Conservation (phyloP, 176 grass and related monocot genomes). For the Hordeum vulgare region MorexV3_pseudomolecules_assembly NC_058523.1:496056383-496056882, state of each 20-base stretch:
- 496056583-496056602: neutral
- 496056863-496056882: neutral
- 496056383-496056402: neutral
- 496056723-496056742: slow-evolving; percentile 93
- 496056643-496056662: slow-evolving; percentile 1
- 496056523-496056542: neutral
- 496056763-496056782: slow-evolving; percentile 92
- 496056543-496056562: neutral
- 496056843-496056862: slow-evolving; percentile 1
- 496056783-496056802: slow-evolving; percentile 98
- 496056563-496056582: neutral
- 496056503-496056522: neutral
- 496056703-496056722: slow-evolving; percentile 80
- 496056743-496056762: slow-evolving; percentile 76
- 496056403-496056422: neutral
- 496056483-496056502: neutral
- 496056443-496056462: neutral
- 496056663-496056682: slow-evolving; percentile 15
- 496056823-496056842: neutral
- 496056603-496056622: neutral
- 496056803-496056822: slow-evolving; percentile 54
- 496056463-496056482: neutral
- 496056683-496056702: slow-evolving; percentile 45
- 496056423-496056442: neutral
- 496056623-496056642: neutral